Percentiles rank a stretch among this genome's conserved stretches.
Conservation (phyloP, 1,284 basidiomycete species). For the Athelia psychrophila region DNA sequence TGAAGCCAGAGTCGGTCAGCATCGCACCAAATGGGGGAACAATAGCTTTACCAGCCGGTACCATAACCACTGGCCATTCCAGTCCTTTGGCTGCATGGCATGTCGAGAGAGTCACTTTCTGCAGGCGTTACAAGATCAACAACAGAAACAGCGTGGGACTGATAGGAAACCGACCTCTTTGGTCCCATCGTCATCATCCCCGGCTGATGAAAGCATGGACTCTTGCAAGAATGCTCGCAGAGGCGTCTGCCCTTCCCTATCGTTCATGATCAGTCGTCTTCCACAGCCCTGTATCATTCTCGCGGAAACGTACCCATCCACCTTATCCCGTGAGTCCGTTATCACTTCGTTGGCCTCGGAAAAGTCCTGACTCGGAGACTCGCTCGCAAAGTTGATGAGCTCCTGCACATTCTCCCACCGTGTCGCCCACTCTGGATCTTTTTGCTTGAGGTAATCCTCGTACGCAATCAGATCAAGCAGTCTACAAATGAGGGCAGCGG, state of each 20-base stretch:
- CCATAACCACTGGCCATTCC: slow-evolving; percentile 88
- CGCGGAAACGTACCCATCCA: neutral
- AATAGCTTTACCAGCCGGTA: slow-evolving; percentile 57
- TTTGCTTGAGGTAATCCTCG: slow-evolving; percentile 67
- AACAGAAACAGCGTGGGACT: neutral
- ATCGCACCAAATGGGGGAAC: neutral
- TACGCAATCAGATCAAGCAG: slow-evolving; percentile 65
- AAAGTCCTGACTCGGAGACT: slow-evolving; percentile 37
- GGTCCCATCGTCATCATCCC: slow-evolving; percentile 60
- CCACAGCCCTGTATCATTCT: neutral
- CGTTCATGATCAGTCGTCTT: neutral
- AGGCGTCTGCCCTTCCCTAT: slow-evolving; percentile 50
- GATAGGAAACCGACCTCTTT: slow-evolving; percentile 37
- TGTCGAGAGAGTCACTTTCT: slow-evolving; percentile 87
- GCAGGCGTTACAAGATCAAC: slow-evolving; percentile 5
- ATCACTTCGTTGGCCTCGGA: slow-evolving; percentile 12
- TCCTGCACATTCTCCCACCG: slow-evolving; percentile 89
- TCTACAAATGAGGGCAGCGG: slow-evolving; percentile 63
- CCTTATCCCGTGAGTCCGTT: neutral
- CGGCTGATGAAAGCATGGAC: slow-evolving; percentile 84
- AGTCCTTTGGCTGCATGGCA: slow-evolving; percentile 91
- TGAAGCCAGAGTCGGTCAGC: slow-evolving; percentile 22
- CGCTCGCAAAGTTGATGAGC: slow-evolving; percentile 69
- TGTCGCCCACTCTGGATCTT: slow-evolving; percentile 70
- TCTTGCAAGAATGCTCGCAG: slow-evolving; percentile 82